phyloP scores from a whole-genome alignment of 2,329 filamentous ascomycete genomes.

The Cladobotryum protrusum region DNA sequence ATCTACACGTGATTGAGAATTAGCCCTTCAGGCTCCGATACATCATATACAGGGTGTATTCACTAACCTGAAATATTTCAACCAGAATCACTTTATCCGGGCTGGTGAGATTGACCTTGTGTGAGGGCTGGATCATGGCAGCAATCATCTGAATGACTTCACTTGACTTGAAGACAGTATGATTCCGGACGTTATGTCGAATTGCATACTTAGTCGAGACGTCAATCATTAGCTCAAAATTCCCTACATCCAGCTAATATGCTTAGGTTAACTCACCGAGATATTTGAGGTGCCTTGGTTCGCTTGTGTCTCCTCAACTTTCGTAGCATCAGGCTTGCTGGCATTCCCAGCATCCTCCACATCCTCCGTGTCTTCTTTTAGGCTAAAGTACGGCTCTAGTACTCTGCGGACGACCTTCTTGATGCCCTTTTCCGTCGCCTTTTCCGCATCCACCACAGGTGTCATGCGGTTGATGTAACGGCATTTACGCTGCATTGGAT shows the following conservation, averaged over 20 bases:
- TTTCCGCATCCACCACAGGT: conserved; percentile 48
- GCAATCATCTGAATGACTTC: conserved; percentile 67
- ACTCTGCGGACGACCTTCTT: conserved; percentile 58
- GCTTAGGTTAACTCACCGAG: conserved; percentile 34
- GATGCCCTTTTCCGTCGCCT: conserved; percentile 63
- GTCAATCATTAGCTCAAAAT: neutral
- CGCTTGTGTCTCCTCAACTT: conserved; percentile 4
- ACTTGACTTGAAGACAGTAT: conserved; percentile 61
- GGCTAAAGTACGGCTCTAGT: conserved; percentile 55
- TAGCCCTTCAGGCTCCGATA: neutral
- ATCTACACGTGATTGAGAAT: conserved; percentile 40
- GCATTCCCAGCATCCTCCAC: conserved; percentile 12
- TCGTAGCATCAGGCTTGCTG: neutral
- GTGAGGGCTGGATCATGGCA: conserved; percentile 54
- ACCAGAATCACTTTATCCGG: conserved; percentile 75
- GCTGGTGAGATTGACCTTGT: conserved; percentile 71
- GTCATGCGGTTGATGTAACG: conserved; percentile 55
- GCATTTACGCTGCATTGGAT: conserved; percentile 39
- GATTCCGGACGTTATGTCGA: conserved; percentile 68
- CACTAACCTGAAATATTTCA: conserved; percentile 68
- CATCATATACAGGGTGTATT: no score
- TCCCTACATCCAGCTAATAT: neutral
- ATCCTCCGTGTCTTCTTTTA: conserved; percentile 24
- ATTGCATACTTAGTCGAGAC: conserved; percentile 66
- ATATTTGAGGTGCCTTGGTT: conserved; percentile 19